Evolutionary conservation across 345 rosid species (phyloP), one percentile per base, ranked within the genome.

Genomic region (Salix dunnii): DNA sequence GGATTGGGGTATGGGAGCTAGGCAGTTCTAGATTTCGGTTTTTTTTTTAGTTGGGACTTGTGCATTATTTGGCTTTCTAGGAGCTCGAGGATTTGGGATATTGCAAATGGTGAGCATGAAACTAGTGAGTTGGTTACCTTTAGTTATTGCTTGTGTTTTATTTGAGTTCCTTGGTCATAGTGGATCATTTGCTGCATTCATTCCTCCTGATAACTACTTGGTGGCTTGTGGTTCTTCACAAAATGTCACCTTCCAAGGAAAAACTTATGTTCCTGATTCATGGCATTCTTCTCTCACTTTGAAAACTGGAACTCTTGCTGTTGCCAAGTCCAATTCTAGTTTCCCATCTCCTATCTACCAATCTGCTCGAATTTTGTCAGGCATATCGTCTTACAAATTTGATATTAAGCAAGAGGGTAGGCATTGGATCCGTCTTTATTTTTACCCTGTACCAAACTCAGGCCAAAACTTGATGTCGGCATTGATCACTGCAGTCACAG

Each of bases 391-490:
- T 17, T 96, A 96, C 83, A 81, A 87, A 58, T 93, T 96, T 71
- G 72, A 88, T 49, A 90, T 96, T 76, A 71, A 87, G 77, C 76
- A 86, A 75, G 76, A 82, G 71, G 99, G 99, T 6, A 88, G 92
- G 81, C 99, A 93, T 85, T 96, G 99, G 99, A 76, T 96, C 91
- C 97, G 99, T 76, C 97, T 96, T 46, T 93, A 96, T 77, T 96
- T 96, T 76, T 86, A 81, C 51, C 97, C 97, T 25, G 31, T 91
- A 79, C 84, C 88, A 33, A 87, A 68, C 74, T 84, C 92, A 0
- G 82, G 77, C 75, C 88, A 85, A 27, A 87, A 91, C 85, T 75
- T 96, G 86, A 74, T 77, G 36, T 83, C 94, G 66, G 91, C 92
- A 1, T 77, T 86, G 2, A 81, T 92, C 75, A 86, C 94, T 2